Evolutionary conservation across 306 rosid genomes (phyloP), one percentile per base, ranked within the genome.

Genomic region (Prunus salicina): DNA sequence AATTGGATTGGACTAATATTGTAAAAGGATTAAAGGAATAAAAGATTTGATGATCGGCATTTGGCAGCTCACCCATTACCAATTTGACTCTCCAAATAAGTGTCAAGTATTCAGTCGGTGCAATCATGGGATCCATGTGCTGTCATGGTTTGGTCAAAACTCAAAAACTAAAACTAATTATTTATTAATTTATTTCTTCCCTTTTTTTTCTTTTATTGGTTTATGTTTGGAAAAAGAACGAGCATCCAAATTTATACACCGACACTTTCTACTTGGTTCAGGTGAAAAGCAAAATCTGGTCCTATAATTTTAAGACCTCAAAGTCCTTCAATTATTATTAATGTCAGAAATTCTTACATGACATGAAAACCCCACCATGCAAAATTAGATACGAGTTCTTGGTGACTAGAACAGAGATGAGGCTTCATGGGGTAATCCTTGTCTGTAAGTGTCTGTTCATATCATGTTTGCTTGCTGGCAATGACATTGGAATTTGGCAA

Each of bases 61-160:
- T 24, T 61, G 60, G 77, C 69, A 68, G 80, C 80, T 77, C 68
- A 12, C 11, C 51, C 28, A 38, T 30, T 43, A 20, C 80, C 53
- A 56, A 67, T 69, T 69, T 18, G 74, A 46, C 74, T 45, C 24
- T 51, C 72, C 14, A 75, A 18, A 12, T n/a, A 12, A 3, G 6
- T 19, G 25, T 71, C 65, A 38, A 73, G 60, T 58, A 27, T 62
- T 60, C 5, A 60, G 77, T 60, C 75, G 80, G 80, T 58, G 15
- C 38, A 69, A 55, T 49, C 61, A 67, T 63, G 78, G 71, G 67
- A 38, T 32, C 62, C 76, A 46, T 45, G 51, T 13, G 34, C 50
- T 80, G 12, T 50, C 53, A 45, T 45, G 58, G 16, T 46, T 16
- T 58, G 69, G 69, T 73, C 77, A 60, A 73, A 64, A 45, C 76